Conservation (phyloP, 2,329 filamentous ascomycete species). For the Stachybotrys elegans region DNA sequence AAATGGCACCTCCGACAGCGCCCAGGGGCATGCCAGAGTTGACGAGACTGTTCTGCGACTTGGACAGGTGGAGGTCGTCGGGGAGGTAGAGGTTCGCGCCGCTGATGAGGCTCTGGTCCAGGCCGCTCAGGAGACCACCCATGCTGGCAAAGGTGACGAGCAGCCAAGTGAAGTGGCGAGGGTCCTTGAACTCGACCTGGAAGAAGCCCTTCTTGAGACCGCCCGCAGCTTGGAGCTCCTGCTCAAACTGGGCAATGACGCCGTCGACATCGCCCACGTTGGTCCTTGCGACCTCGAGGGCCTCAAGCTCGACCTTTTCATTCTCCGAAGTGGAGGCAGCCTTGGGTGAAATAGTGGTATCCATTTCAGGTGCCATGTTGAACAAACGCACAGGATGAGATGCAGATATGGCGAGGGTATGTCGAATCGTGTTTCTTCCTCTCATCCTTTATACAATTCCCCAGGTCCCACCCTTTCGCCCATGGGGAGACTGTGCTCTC, state of each 20-base stretch:
- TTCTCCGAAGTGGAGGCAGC: constrained; percentile 15
- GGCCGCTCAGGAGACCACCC: constrained; percentile 66
- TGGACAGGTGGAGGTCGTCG: constrained; percentile 47
- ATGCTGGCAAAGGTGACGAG: constrained; percentile 69
- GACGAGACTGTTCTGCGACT: constrained; percentile 57
- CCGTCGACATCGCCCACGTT: constrained; percentile 29
- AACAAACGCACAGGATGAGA: background rate
- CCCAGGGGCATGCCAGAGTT: constrained; percentile 69
- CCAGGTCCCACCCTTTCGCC: background rate
- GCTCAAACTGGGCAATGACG: constrained; percentile 36
- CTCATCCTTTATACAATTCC: background rate
- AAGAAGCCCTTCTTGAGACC: constrained; percentile 37
- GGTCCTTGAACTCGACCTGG: constrained; percentile 55
- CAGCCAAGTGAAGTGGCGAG: constrained; percentile 61
- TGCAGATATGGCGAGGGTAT: background rate
- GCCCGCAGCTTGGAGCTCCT: constrained; percentile 27
- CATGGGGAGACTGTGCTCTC: background rate
- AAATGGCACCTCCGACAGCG: constrained; percentile 63
- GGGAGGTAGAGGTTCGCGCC: constrained; percentile 67
- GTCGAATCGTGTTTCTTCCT: background rate
- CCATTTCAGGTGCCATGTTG: background rate
- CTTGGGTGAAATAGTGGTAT: background rate
- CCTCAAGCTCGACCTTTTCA: constrained; percentile 26
- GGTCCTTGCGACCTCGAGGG: constrained; percentile 29
- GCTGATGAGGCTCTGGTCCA: constrained; percentile 69